Evolutionary conservation across 164 flowering plant species (phyloP).

Genomic region (Chimonanthus salicifolius): DNA sequence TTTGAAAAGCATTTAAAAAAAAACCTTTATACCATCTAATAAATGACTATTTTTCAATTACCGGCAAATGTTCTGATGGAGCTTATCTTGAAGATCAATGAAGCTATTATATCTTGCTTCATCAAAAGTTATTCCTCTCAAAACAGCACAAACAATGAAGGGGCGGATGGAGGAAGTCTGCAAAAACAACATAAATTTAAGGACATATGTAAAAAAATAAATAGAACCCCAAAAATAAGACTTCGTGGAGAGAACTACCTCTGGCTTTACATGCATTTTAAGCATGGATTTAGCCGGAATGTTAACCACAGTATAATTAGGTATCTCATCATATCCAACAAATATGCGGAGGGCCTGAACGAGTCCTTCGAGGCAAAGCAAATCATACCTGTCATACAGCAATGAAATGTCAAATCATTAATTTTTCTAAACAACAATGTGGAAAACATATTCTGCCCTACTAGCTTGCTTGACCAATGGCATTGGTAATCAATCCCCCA

Average conservation of each 20-base stretch:
- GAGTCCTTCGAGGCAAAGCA: slow-evolving; percentile 96
- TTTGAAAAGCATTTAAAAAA: too few species aligned
- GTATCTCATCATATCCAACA: slow-evolving; percentile 48
- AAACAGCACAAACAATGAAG: slow-evolving; percentile 89
- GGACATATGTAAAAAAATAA: neutral
- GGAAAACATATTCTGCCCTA: too few species aligned
- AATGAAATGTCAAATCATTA: neutral
- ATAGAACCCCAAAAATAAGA: neutral
- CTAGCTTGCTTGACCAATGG: too few species aligned
- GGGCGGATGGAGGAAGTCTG: slow-evolving; percentile 83
- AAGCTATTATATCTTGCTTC: slow-evolving; percentile 87
- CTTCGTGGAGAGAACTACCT: slow-evolving; percentile 35
- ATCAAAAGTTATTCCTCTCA: slow-evolving; percentile 77
- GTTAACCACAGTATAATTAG: slow-evolving; percentile 45
- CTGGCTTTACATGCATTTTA: slow-evolving; percentile 75
- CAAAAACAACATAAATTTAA: slow-evolving; percentile 9
- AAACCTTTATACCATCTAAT: too few species aligned
- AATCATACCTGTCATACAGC: slow-evolving; percentile 53
- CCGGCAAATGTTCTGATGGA: slow-evolving; percentile 98
- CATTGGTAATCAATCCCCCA: too few species aligned
- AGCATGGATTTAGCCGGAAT: slow-evolving; percentile 49
- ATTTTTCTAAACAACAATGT: too few species aligned
- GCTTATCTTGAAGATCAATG: slow-evolving; percentile 96
- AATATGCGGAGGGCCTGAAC: slow-evolving; percentile 76
- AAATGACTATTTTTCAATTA: slow-evolving; percentile 11